A percentile compares a stretch with the other conserved stretches of the same genome.
Conservation (phyloP, 2,329 filamentous ascomycete genomes). For the Cordyceps cateniannulata region DNA sequence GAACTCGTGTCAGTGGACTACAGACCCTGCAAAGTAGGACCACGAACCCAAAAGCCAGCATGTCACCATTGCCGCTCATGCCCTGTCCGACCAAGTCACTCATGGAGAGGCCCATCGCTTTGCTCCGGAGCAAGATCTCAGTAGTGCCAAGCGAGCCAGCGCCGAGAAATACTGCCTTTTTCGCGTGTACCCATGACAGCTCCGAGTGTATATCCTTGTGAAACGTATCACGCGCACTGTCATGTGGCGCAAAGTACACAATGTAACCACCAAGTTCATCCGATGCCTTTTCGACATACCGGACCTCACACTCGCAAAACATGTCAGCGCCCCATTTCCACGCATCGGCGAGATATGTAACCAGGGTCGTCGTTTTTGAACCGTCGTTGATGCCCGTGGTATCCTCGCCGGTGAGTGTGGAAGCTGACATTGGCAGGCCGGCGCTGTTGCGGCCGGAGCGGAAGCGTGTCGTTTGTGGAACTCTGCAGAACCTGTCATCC, state of each 20-base stretch:
- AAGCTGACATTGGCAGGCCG: slow-evolving; percentile 58
- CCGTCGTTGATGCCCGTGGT: slow-evolving; percentile 60
- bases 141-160: slow-evolving; percentile 60
- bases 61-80: slow-evolving; percentile 63
- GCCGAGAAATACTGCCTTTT: slow-evolving; percentile 58
- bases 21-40: no score
- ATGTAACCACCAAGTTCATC: slow-evolving; percentile 47
- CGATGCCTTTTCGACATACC: slow-evolving; percentile 50
- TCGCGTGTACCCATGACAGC: slow-evolving; percentile 62
- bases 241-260: slow-evolving; percentile 60
- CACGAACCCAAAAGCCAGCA: slow-evolving; percentile 53
- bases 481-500: slow-evolving; percentile 46
- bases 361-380: slow-evolving; percentile 58
- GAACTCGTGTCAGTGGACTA: neutral
- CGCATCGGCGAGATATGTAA: slow-evolving; percentile 62
- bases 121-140: slow-evolving; percentile 57
- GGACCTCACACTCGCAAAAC: slow-evolving; percentile 63
- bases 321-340: slow-evolving; percentile 69
- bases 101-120: slow-evolving; percentile 49
- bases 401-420: slow-evolving; percentile 56
- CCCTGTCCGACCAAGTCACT: slow-evolving; percentile 51
- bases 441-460: slow-evolving; percentile 52
- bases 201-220: slow-evolving; percentile 46
- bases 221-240: slow-evolving; percentile 49
- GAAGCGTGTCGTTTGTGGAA: slow-evolving; percentile 59